Percentiles rank a stretch among this genome's conserved stretches.
Conservation (phyloP, 805 yeast genomes). For the Wickerhamiella sorbophila region DNA sequence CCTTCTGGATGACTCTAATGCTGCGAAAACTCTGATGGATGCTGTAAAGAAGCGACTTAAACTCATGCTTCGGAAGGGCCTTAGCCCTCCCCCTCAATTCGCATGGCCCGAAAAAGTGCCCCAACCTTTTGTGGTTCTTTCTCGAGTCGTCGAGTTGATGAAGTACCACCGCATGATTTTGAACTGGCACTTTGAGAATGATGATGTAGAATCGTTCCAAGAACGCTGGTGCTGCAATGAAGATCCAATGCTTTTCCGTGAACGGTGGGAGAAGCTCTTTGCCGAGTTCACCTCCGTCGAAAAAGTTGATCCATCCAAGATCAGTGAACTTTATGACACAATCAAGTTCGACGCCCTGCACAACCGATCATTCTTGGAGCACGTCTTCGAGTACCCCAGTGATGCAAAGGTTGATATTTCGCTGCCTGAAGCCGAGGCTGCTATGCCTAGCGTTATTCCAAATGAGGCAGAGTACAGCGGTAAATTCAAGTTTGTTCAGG, state of each 20-base stretch:
- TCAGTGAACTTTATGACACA: constrained; percentile 91
- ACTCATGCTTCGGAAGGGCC: constrained; percentile 86
- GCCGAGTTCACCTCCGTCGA: constrained; percentile 85
- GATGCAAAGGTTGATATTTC: constrained; percentile 14
- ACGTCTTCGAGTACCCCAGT: constrained; percentile 42
- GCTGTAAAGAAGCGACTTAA: constrained; percentile 92
- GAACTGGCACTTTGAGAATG: constrained; percentile 60
- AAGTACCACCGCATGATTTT: constrained; percentile 73
- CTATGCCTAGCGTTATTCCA: constrained; percentile 19
- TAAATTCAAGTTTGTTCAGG: constrained; percentile 21
- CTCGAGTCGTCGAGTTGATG: constrained; percentile 90
- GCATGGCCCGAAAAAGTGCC: constrained; percentile 99
- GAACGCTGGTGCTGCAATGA: constrained; percentile 92
- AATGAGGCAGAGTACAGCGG: constrained; percentile 22
- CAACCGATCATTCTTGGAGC: constrained; percentile 75
- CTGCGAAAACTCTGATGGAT: constrained; percentile 96
- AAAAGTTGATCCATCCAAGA: constrained; percentile 94
- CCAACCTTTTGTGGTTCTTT: constrained; percentile 86
- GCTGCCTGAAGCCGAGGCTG: constrained; percentile 33
- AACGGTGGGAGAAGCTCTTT: constrained; percentile 94
- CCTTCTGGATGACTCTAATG: constrained; percentile 87
- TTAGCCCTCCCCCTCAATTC: constrained; percentile 92
- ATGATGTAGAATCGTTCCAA: constrained; percentile 56
- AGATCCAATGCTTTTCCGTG: constrained; percentile 77
- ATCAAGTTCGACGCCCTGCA: constrained; percentile 98